Conservation (phyloP, 1,284 basidiomycete genomes). For the Xerocomus amazonicus region DNA sequence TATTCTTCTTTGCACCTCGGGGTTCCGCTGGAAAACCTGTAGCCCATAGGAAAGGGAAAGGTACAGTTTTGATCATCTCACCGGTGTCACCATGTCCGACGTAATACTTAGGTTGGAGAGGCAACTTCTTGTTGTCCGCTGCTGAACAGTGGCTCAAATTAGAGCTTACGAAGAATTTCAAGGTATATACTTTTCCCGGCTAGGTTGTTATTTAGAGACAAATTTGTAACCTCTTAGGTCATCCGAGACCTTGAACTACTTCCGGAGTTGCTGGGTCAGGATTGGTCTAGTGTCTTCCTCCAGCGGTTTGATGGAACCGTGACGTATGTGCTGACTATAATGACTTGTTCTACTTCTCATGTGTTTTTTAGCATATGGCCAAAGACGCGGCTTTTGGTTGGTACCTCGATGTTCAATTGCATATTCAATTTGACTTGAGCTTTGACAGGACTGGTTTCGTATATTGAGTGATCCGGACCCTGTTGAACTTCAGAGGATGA, state of each 20-base stretch:
- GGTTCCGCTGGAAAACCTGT: conserved; percentile 94
- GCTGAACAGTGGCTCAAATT: conserved; percentile 92
- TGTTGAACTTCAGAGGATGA: conserved; percentile 78
- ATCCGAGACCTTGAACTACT: conserved; percentile 91
- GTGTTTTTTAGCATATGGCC: conserved; percentile 74
- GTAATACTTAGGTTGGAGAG: conserved; percentile 73
- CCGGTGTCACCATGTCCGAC: conserved; percentile 1
- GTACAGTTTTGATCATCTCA: conserved; percentile 33
- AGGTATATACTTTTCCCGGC: conserved; percentile 39
- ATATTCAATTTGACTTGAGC: conserved; percentile 6
- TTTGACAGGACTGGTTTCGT: conserved; percentile 72
- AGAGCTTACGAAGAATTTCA: conserved; percentile 94
- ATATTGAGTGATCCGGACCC: conserved; percentile 83
- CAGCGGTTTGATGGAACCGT: conserved; percentile 83
- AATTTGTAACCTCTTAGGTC: conserved; percentile 42
- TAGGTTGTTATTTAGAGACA: neutral
- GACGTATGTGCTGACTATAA: conserved; percentile 51
- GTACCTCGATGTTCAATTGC: conserved; percentile 19
- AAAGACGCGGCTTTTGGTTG: conserved; percentile 68
- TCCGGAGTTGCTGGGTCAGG: conserved; percentile 85
- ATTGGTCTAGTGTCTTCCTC: conserved; percentile 93
- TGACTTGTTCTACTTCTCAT: conserved; percentile 28
- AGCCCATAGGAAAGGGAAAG: conserved; percentile 89
- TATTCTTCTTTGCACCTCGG: conserved; percentile 96
- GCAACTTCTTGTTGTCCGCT: conserved; percentile 91